Base-by-base conservation (phyloP, 2,329 filamentous ascomycete species). In the Epichloe elymi region DNA sequence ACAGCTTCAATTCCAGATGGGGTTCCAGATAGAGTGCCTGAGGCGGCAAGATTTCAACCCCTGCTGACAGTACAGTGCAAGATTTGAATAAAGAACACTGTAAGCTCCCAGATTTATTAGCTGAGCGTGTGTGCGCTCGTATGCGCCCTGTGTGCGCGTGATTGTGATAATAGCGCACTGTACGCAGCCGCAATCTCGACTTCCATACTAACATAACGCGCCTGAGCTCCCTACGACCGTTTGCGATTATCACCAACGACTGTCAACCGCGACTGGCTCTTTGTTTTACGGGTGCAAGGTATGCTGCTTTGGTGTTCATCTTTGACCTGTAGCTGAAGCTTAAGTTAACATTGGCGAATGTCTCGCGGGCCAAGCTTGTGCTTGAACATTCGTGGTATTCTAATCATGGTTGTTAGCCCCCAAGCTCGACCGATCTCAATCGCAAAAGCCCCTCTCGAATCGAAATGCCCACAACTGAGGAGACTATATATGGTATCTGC, bases 401-500 rank as follows among this genome's bases (percentile, higher is more conserved):
- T 36, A 48, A 52, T 48, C 51, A 60, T 64, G 59, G 57, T 56
- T 50, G 51, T 53, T 55, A 55, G 55, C 55, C 12, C 58, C 55
- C 60, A 49, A 49, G 39, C 52, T 48, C 53, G 50, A 60, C 53
- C 55, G 49, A 51, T 44, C 19, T 39, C 51, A 49, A 54, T 60
- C 59, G 59, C 57, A 54, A 56, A 54, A 48, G 48, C 52, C 48
- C 45, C 36, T 46, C 41, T 33, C 49, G 49, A 50, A 55, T 42
- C 60, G 66, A 65, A 57, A 69, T 67, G 66, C 62, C 54, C 50
- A 52, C 41, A 38, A 35, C 45, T 49, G 51, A 58, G 49, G 48
- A 41, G 48, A 40, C 51, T 36, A 49, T 49, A 40, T 53, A 51
- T 48, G 45, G 23, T 46, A 53, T 50, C 53, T 52, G 56, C 56